phyloP scores from a whole-genome alignment of 2,329 filamentous ascomycete genomes.

The Alternaria triticimaculans region DNA sequence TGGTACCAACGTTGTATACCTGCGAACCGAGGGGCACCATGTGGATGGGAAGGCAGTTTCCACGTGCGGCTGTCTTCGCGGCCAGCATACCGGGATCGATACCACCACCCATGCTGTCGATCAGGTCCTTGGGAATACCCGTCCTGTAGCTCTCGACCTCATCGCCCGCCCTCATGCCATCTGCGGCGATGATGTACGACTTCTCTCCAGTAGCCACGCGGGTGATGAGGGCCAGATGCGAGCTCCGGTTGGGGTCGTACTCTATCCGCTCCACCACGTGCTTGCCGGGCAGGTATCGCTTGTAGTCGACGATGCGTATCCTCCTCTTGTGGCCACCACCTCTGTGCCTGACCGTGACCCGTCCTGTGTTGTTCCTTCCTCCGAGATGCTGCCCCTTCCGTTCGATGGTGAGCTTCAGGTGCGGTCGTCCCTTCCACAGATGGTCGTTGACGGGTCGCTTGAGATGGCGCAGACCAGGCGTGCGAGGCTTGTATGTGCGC shows the following conservation, averaged over 20 bases:
- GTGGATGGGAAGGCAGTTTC: slow-evolving; percentile 93
- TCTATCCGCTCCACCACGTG: slow-evolving; percentile 94
- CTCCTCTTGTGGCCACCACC: slow-evolving; percentile 92
- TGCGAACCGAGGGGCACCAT: slow-evolving; percentile 96
- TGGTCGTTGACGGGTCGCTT: slow-evolving; percentile 94
- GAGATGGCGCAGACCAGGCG: slow-evolving; percentile 90
- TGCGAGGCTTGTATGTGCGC: slow-evolving; percentile 90
- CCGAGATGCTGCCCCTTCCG: slow-evolving; percentile 94
- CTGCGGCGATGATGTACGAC: slow-evolving; percentile 93
- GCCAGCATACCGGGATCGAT: slow-evolving; percentile 96
- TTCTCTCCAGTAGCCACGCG: slow-evolving; percentile 75
- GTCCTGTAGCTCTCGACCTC: slow-evolving; percentile 88
- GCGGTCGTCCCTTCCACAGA: slow-evolving; percentile 90
- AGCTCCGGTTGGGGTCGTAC: slow-evolving; percentile 90
- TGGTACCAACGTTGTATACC: slow-evolving; percentile 85
- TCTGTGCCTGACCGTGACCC: slow-evolving; percentile 86
- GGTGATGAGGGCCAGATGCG: slow-evolving; percentile 88
- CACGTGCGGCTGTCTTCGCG: slow-evolving; percentile 89
- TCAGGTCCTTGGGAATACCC: slow-evolving; percentile 85
- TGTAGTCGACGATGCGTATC: slow-evolving; percentile 90
- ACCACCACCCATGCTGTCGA: slow-evolving; percentile 89
- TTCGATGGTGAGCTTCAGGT: slow-evolving; percentile 81
- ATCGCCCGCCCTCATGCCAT: slow-evolving; percentile 91
- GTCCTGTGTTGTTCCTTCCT: slow-evolving; percentile 86
- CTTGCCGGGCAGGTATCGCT: slow-evolving; percentile 76